A percentile compares a stretch with the other conserved stretches of the same genome.
Conservation (phyloP, 345 rosid species). For the Lagerstroemia speciosa region DNA sequence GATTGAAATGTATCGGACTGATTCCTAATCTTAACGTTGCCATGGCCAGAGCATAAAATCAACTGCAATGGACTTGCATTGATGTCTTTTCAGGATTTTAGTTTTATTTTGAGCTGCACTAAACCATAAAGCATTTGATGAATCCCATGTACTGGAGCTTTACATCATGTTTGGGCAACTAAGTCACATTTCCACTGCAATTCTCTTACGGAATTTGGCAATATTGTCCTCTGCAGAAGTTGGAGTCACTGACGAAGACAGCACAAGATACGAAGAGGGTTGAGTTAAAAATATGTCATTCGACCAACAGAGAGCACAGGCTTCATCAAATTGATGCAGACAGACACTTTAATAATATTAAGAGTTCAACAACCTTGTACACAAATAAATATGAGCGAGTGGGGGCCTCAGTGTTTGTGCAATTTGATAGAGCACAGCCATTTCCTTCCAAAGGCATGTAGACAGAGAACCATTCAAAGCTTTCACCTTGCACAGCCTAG, state of each 20-base stretch:
- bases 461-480: conserved; percentile 18
- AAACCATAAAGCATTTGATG: background rate
- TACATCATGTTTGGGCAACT: background rate
- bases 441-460: conserved; percentile 16
- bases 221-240: background rate
- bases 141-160: background rate
- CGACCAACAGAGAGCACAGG: background rate
- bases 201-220: conserved; percentile 2
- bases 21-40: too few species aligned
- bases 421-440: conserved; percentile 3
- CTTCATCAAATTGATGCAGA: conserved; percentile 9
- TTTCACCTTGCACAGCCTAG: conserved; percentile 11
- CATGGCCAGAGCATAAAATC: too few species aligned
- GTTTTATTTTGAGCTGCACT: background rate
- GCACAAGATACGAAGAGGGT: conserved; percentile 1
- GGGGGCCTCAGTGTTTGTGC: background rate
- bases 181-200: conserved; percentile 3
- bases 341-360: conserved; percentile 1
- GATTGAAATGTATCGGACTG: background rate
- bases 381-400: background rate
- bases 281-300: background rate
- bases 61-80: background rate
- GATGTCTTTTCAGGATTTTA: background rate
- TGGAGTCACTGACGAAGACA: background rate
- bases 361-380: conserved; percentile 3